Percentiles rank a stretch among this genome's conserved stretches.
phyloP scores from a whole-genome alignment of 2,329 filamentous ascomycete species.

The Penicillium sp. region DNA sequence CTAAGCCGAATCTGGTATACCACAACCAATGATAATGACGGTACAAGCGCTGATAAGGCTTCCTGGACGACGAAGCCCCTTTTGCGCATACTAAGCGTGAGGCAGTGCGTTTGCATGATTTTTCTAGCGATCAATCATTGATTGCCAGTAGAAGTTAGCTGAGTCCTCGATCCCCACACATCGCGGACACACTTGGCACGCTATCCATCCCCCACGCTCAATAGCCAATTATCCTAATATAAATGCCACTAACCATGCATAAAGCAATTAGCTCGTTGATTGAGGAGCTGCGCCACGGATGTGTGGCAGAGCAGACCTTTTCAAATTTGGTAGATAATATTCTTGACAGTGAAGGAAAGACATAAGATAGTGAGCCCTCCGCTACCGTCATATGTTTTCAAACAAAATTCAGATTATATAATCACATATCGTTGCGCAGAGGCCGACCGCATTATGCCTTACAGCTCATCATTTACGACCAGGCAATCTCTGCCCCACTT shows the following conservation, averaged over 20 bases:
- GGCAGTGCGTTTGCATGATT: neutral
- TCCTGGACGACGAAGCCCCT: neutral
- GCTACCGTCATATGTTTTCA: neutral
- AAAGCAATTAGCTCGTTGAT: neutral
- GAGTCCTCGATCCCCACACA: too few species aligned
- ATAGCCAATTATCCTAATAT: neutral
- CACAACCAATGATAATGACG: neutral
- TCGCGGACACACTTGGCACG: too few species aligned
- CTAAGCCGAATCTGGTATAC: neutral
- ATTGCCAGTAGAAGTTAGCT: neutral
- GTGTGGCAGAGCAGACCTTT: neutral
- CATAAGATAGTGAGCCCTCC: neutral
- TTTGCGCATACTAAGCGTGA: neutral
- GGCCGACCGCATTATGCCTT: too few species aligned
- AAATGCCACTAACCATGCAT: neutral
- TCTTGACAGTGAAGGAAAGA: neutral
- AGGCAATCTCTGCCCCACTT: constrained; percentile 1
- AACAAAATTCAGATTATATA: neutral
- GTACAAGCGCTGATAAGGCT: neutral
- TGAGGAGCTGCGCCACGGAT: neutral
- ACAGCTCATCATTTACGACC: too few species aligned
- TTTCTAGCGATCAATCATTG: neutral
- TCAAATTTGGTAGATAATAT: neutral
- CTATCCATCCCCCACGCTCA: too few species aligned
- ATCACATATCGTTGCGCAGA: too few species aligned